Evolutionary conservation across 2,329 filamentous ascomycete genomes (phyloP), one percentile per base, ranked within the genome.

Genomic region (Gaeumannomyces sp.): DNA sequence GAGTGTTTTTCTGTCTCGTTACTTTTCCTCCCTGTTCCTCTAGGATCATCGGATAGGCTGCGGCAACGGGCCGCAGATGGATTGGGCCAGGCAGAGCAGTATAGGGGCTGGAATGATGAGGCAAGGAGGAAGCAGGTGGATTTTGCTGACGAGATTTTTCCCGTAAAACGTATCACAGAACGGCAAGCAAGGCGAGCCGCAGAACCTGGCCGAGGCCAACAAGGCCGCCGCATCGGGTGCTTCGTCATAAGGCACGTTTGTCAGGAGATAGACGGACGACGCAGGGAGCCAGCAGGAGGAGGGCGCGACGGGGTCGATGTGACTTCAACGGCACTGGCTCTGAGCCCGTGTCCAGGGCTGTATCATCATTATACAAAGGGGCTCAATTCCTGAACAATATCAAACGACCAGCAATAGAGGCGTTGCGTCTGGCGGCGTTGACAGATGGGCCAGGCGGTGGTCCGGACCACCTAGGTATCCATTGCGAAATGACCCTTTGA

Each of bases 131-230:
- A 13, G 31, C n/a, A 62, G 50, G 8, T 27, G 56, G 25, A 62
- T 22, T 27, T 25, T 33, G 29, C 45, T 45, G 57, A 65, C 60
- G 60, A 62, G 16, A 29, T 58, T 13, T 27, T 27, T 59, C 45
- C 61, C n/a, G 60, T 66, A 65, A 70, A 58, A 75, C 74, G 73
- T 75, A 73, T 67, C 76, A 78, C 79, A 98, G 95, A 92, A 93
- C 82, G 95, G 95, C 84, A 97, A 97, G 88, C 92, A 96, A 83
- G 90, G 92, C 77, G 94, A 98, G 61, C 71, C 83, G 75, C 91
- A 91, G 86, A 87, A 83, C 76, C 81, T 97, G 71, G 86, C 78
- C 64, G 77, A 83, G 58, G 84, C 83, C 73, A 86, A 85, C 75
- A 73, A 76, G 64, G 75, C 75, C 59, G 71, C 77, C 50, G 69